Base-by-base conservation (phyloP, 1,284 basidiomycete genomes). In the Sparassis latifolia region DNA sequence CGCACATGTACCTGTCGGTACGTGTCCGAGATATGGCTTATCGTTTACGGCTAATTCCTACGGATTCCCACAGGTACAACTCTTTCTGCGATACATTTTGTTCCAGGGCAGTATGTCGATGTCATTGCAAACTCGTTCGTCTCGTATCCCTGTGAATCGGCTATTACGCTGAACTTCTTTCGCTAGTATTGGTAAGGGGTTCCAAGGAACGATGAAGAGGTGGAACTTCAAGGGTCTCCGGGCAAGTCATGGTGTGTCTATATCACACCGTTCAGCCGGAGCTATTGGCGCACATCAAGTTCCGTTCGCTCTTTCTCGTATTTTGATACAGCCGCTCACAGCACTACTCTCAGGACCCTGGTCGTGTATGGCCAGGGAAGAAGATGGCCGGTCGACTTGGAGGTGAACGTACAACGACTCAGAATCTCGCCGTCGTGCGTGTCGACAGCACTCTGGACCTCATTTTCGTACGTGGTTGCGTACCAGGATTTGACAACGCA, bases 371-470 rank as follows among this genome's bases (percentile, higher is more conserved):
- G 75, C 95, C 95, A 12, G 96, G 96, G 41, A 97, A 95, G 73
- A 98, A 97, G 76, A 99, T 98, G 96, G 86, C 96, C 6, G 97
- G 96, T 44, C 86, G 88, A 44, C 87, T 97, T 79, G 97, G 97
- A 49, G 87, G 84, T 53, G 77, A 82, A 58, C 86, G 86, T 42
- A 82, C 82, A 12, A 98, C 95, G 7, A 79, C 82, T 9, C 93
- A 96, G 66, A 99, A 97, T 66, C 81, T 98, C 32, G 72, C 86
- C 1, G 92, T 98, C 35, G 80, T 96, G 52, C 88, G 93, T 33
- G 79, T 99, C 52, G 96, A 99, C 72, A 82, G 82, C 20, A 73
- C 76, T 10, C 81, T 96, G 49, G 87, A 97, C 68, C 78, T 97
- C 45, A 75, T 99, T 53, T 97, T 90, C 66, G 86, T 99, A 47